Evolutionary conservation across 1,284 basidiomycete genomes (phyloP).

Genomic region (Pseudozyma thailandica): DNA sequence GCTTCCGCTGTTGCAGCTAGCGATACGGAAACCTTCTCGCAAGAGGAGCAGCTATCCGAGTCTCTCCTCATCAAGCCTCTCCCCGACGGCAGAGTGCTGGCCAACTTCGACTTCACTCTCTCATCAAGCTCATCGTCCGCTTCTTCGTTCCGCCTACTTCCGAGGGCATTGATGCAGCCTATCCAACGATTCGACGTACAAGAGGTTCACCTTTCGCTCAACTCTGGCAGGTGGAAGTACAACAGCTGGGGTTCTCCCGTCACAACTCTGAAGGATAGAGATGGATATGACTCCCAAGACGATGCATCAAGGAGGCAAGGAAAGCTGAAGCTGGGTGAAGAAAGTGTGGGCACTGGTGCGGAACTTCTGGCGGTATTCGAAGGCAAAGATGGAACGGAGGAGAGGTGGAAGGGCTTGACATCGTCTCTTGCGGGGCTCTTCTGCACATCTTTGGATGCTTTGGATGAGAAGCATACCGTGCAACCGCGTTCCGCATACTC

Average conservation of each 20-base stretch:
- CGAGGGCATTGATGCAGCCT: conserved; percentile 85
- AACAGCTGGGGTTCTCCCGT: conserved; percentile 74
- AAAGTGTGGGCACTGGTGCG: conserved; percentile 82
- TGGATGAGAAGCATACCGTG: conserved; percentile 54
- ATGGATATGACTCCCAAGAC: not conserved
- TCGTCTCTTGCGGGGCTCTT: conserved; percentile 92
- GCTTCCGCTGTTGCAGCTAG: not conserved
- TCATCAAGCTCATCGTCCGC: conserved; percentile 28
- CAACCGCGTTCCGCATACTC: conserved; percentile 38
- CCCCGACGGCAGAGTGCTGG: conserved; percentile 82
- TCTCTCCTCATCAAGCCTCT: conserved; percentile 79
- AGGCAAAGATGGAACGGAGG: conserved; percentile 70
- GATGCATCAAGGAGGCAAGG: not conserved
- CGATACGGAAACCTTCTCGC: not conserved
- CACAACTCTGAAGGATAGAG: conserved; percentile 6
- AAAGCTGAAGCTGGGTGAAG: conserved; percentile 69
- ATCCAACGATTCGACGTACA: conserved; percentile 83
- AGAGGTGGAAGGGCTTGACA: conserved; percentile 80
- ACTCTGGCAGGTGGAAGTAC: conserved; percentile 91
- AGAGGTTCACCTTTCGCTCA: conserved; percentile 84
- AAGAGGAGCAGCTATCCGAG: conserved; percentile 71
- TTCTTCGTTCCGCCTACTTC: conserved; percentile 73
- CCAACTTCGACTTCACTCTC: conserved; percentile 74
- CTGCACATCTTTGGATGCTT: conserved; percentile 83
- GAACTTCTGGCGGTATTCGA: conserved; percentile 79